phyloP scores from a whole-genome alignment of 2,329 filamentous ascomycete genomes.

The Pseudogymnoascus sp. region DNA sequence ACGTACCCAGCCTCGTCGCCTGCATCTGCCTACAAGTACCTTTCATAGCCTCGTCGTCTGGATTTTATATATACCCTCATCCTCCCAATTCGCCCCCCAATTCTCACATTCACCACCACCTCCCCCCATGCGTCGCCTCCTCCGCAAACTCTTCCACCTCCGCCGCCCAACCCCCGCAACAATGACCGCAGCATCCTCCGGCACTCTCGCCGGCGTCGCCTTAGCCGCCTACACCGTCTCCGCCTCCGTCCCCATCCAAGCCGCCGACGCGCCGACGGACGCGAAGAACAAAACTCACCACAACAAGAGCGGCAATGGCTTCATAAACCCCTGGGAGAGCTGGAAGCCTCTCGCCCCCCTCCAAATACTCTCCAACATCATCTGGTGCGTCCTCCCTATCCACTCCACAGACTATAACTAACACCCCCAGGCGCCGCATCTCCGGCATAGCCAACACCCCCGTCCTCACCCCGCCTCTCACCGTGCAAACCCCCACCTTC shows the following conservation, averaged over 20 bases:
- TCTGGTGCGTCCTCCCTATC: too few species aligned
- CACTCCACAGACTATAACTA: too few species aligned
- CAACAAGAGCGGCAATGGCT: slow-evolving; percentile 44
- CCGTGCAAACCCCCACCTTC: slow-evolving; percentile 53
- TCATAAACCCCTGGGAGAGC: slow-evolving; percentile 52
- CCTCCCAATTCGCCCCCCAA: background rate
- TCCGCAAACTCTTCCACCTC: background rate
- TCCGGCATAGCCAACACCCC: slow-evolving; percentile 32
- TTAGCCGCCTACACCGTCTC: background rate
- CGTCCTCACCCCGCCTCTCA: slow-evolving; percentile 54
- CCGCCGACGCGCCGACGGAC: slow-evolving; percentile 20
- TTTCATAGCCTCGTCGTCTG: background rate
- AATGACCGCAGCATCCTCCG: background rate
- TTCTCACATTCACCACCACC: background rate
- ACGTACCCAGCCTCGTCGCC: slow-evolving; percentile 1
- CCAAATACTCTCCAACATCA: slow-evolving; percentile 32
- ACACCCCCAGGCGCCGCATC: slow-evolving; percentile 16
- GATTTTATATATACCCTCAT: background rate
- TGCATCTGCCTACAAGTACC: background rate
- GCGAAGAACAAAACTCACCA: slow-evolving; percentile 42
- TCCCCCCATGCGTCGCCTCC: background rate
- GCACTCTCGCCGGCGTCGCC: background rate
- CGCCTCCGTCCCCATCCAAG: background rate
- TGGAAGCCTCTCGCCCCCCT: slow-evolving; percentile 33
- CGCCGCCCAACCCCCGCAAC: background rate